Base-by-base conservation (phyloP, 768 basidiomycete genomes). In the Mycena amicta region DNA sequence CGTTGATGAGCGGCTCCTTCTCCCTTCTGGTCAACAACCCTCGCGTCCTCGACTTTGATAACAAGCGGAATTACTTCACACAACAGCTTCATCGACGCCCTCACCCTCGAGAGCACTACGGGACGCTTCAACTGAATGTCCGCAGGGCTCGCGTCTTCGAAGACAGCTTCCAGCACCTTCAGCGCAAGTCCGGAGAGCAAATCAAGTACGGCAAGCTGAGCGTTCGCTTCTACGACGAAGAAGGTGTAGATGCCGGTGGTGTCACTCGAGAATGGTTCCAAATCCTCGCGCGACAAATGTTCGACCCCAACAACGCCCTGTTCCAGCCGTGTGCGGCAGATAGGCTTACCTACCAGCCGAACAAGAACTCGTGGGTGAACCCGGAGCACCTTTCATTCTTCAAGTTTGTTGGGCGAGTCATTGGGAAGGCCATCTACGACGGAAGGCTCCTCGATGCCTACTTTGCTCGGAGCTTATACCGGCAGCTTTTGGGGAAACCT, bases 191-290 rank as follows among this genome's bases (percentile, higher is more conserved):
- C 3, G 95, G 95, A 31, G 95, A 98, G 27, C 93, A 98, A 72
- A 93, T 99, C 78, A 98, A 98, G 74, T 89, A 93, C 69, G 96
- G 97, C 63, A 99, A 99, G 72, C 86, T 99, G 55, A 97, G 90
- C 68, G 88, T 98, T 57, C 89, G 95, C 52, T 99, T 97, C 77
- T 93, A 93, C 67, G 90, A 94, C 55, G 97, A 99, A 69, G 97
- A 98, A 69, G 97, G 97, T 52, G 93, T 99, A 22, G 97, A 99
- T 70, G 97, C 97, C 0, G 97, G 97, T 22, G 97, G 97, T 64
- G 93, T 99, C 31, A 97, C 97, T 6, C 84, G 96, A 58, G 95
- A 98, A 76, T 98, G 95, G 95, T 98, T 95, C 87, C 92, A 95
- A 67, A 96, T 97, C 52, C 86, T 99, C 18, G 95, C 97, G 1